phyloP scores from a whole-genome alignment of 2,329 filamentous ascomycete genomes.

The Fusarium ambrosium region DNA sequence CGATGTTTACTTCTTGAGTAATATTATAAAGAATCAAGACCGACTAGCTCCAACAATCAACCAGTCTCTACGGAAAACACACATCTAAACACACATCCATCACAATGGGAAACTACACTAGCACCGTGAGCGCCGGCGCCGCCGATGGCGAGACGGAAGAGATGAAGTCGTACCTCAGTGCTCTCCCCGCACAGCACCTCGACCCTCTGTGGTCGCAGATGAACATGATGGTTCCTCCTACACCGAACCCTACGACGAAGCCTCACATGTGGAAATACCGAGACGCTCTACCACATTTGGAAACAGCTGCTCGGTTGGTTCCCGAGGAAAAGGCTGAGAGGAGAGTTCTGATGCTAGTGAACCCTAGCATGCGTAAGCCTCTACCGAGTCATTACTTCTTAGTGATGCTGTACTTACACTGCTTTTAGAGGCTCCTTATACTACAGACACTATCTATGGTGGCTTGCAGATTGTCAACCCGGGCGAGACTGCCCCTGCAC shows the following conservation, averaged over 20 bases:
- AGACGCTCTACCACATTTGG: constrained; percentile 52
- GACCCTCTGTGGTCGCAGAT: constrained; percentile 65
- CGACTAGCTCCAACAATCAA: not conserved
- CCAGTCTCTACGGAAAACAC: not conserved
- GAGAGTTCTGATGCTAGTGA: constrained; percentile 58
- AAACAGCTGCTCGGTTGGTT: constrained; percentile 52
- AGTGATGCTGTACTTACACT: not conserved
- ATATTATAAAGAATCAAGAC: not conserved
- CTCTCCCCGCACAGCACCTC: constrained; percentile 49
- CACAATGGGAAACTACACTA: constrained; percentile 32
- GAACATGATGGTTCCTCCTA: constrained; percentile 60
- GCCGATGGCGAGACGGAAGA: constrained; percentile 36
- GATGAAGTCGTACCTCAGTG: constrained; percentile 48
- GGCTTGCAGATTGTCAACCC: constrained; percentile 70
- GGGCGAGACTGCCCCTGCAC: constrained; percentile 67
- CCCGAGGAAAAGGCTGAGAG: constrained; percentile 58
- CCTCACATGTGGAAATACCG: constrained; percentile 58
- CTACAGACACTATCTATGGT: constrained; percentile 65
- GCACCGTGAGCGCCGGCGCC: not conserved
- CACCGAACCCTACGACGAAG: constrained; percentile 58
- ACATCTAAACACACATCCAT: not conserved
- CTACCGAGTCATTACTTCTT: rapidly evolving
- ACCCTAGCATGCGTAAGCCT: constrained; percentile 62
- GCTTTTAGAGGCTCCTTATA: constrained; percentile 60
- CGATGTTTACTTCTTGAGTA: not conserved